phyloP scores from a whole-genome alignment of 805 yeast species.

The Candida tallmaniae region DNA sequence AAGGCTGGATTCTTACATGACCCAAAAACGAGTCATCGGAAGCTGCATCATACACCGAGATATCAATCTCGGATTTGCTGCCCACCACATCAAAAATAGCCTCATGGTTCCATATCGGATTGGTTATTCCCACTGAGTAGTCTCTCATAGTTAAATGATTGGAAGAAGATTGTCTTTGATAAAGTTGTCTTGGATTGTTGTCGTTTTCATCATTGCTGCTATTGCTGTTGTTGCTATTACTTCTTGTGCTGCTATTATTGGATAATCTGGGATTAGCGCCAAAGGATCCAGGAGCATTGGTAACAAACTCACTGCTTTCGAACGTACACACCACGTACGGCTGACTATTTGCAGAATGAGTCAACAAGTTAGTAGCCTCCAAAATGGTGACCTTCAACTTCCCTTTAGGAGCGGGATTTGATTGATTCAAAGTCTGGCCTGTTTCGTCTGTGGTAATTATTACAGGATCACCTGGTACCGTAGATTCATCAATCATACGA shows the following conservation, averaged over 20 bases:
- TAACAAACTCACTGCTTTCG: slow-evolving; percentile 86
- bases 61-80: slow-evolving; percentile 75
- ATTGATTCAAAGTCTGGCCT: slow-evolving; percentile 26
- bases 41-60: slow-evolving; percentile 86
- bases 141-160: slow-evolving; percentile 26
- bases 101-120: slow-evolving; percentile 89
- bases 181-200: slow-evolving; percentile 24
- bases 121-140: slow-evolving; percentile 29
- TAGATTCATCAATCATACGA: not conserved
- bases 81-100: slow-evolving; percentile 91
- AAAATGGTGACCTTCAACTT: slow-evolving; percentile 75
- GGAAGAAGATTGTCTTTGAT: slow-evolving; percentile 36
- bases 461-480: slow-evolving; percentile 13
- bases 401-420: slow-evolving; percentile 60
- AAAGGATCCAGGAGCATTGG: slow-evolving; percentile 65
- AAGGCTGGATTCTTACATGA: slow-evolving; percentile 70
- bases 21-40: slow-evolving; percentile 84
- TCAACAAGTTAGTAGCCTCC: slow-evolving; percentile 69
- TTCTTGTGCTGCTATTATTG: slow-evolving; percentile 5
- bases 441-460: slow-evolving; percentile 41
- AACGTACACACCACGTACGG: slow-evolving; percentile 91
- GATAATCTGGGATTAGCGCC: slow-evolving; percentile 21
- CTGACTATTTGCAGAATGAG: slow-evolving; percentile 51
- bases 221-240: not conserved
- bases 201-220: slow-evolving; percentile 2